A percentile compares a stretch with the other conserved stretches of the same genome.
These are phyloP conservation scores for Leavenworthia alabamica DNA, from an alignment of 345 rosid species.

Conservation along the genomic window DNA sequence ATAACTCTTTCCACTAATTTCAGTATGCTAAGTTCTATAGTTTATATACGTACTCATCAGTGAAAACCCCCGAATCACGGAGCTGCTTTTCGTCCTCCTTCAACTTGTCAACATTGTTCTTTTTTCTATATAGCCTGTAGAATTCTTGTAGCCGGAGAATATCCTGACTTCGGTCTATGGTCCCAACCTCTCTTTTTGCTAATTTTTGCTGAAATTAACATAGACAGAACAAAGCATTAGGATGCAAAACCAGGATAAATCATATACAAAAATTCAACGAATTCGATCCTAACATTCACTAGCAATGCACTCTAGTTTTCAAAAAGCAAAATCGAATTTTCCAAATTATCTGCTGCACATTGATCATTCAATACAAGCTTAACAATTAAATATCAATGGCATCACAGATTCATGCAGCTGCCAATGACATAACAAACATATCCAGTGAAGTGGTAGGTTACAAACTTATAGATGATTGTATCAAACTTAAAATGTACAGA, in stretches of 20 bases:
- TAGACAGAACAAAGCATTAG: constrained; percentile 3
- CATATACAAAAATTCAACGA: not conserved
- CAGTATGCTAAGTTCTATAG: not conserved
- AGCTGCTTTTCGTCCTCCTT: constrained; percentile 75
- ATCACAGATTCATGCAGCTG: not conserved
- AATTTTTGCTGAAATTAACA: constrained; percentile 79
- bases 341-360: not conserved
- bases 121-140: constrained; percentile 74
- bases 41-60: constrained; percentile 65
- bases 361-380: not conserved
- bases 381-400: not conserved
- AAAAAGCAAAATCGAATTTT: not conserved
- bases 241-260: not conserved
- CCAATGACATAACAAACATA: not conserved
- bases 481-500: not conserved
- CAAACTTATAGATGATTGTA: not conserved
- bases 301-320: not conserved
- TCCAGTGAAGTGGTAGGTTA: not conserved
- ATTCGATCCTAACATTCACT: not conserved
- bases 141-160: constrained; percentile 72
- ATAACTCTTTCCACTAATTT: not conserved
- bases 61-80: constrained; percentile 66
- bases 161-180: constrained; percentile 88
- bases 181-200: constrained; percentile 80
- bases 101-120: constrained; percentile 64